Conservation (phyloP, 2,329 filamentous ascomycete species). For the Dothidotthia symphoricarpi region DNA sequence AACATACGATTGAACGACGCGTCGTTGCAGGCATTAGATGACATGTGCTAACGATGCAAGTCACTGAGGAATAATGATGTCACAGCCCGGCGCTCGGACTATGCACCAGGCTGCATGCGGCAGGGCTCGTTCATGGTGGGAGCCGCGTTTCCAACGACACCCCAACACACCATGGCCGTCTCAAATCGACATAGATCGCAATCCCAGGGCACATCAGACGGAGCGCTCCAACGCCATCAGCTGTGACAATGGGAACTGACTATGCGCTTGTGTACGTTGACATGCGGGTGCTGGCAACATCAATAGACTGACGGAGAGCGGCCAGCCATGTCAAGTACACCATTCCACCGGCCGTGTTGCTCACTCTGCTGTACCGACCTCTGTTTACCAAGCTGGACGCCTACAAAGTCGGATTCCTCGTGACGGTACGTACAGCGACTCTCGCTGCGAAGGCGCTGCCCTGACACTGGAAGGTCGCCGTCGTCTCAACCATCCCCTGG, state of each 20-base stretch:
- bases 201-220: constrained; percentile 9
- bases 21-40: no score
- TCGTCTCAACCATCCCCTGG: constrained; percentile 70
- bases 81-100: constrained; percentile 18
- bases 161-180: no score
- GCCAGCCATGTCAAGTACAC: constrained; percentile 65
- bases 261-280: constrained; percentile 61
- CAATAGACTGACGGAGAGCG: constrained; percentile 13
- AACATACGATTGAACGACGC: no score
- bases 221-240: constrained; percentile 11
- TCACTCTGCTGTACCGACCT: constrained; percentile 61
- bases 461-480: constrained; percentile 54
- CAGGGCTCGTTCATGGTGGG: no score
- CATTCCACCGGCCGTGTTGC: constrained; percentile 59
- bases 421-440: constrained; percentile 44
- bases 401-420: constrained; percentile 61
- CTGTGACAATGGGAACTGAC: constrained; percentile 55
- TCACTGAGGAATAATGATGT: constrained; percentile 36
- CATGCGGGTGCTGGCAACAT: constrained; percentile 2
- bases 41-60: no score
- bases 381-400: constrained; percentile 62
- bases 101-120: no score
- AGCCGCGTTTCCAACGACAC: no score
- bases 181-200: no score
- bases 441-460: background rate